These are phyloP conservation scores for Rhodamnia rubescens DNA, from an alignment of 345 rosid species.

Conservation along the genomic window DNA sequence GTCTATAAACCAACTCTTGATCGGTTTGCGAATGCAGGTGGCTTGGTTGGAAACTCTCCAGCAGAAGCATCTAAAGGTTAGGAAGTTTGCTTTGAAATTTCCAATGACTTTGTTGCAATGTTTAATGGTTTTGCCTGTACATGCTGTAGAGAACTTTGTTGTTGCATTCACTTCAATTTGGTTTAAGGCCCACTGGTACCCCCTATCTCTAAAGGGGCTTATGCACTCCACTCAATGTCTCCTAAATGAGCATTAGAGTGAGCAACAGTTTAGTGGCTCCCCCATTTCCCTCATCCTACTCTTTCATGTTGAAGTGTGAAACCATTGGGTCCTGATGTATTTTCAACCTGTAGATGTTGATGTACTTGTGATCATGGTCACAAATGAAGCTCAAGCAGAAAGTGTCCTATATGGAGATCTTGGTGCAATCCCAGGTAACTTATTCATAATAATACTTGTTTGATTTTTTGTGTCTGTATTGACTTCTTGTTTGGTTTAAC, in stretches of 20 bases:
- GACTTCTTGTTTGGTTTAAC: conserved; percentile 10
- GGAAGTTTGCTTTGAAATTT: not conserved
- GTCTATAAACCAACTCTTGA: conserved; percentile 68
- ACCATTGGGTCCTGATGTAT: not conserved
- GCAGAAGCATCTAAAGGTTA: conserved; percentile 73
- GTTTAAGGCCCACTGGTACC: not conserved
- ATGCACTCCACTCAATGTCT: not conserved
- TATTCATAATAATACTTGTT: not conserved
- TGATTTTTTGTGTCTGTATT: conserved; percentile 4
- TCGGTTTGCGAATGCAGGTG: conserved; percentile 66
- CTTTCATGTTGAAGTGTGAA: not conserved
- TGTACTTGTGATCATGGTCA: conserved; percentile 85
- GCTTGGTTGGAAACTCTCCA: conserved; percentile 61
- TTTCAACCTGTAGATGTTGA: conserved; percentile 47
- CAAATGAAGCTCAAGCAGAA: conserved; percentile 89
- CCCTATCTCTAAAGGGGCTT: not conserved
- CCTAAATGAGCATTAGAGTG: not conserved
- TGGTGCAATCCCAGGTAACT: conserved; percentile 76
- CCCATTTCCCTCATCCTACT: not conserved
- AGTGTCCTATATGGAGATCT: conserved; percentile 62
- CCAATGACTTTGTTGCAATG: not conserved
- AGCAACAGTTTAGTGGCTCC: not conserved
- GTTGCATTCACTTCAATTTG: not conserved
- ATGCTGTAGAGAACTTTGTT: not conserved
- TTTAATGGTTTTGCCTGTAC: not conserved